Evolutionary conservation across 441 rosid genomes (phyloP).

Genomic region (Jatropha multifida): DNA sequence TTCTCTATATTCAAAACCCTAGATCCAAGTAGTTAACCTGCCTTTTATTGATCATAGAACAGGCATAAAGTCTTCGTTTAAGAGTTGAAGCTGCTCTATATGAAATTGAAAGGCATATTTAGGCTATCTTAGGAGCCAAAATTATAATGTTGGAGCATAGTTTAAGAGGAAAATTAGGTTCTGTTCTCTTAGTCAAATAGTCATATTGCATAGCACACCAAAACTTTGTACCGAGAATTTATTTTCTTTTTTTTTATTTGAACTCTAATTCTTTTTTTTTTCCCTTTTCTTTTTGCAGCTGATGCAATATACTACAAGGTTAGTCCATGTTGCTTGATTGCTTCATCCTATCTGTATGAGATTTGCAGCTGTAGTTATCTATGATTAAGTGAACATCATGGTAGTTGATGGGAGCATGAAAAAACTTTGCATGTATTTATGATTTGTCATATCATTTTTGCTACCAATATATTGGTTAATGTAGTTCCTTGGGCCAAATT

Average conservation of each 20-base stretch:
- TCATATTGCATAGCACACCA: background rate
- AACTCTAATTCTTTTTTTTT: slow-evolving; percentile 25
- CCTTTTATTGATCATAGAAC: background rate
- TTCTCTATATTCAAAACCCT: background rate
- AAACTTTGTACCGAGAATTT: background rate
- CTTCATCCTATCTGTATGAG: background rate
- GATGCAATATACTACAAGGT: slow-evolving; percentile 77
- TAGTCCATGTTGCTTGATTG: slow-evolving; percentile 23
- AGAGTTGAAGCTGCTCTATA: background rate
- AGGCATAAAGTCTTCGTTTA: background rate
- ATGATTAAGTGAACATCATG: background rate
- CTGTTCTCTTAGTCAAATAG: background rate
- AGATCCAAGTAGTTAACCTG: background rate
- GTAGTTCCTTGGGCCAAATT: slow-evolving; percentile 10
- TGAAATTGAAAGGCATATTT: background rate
- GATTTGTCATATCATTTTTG: background rate
- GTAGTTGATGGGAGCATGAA: background rate
- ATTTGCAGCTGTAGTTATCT: background rate
- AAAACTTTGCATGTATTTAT: background rate
- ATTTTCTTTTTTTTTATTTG: slow-evolving; percentile 7
- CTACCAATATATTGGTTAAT: background rate
- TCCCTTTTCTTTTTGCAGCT: slow-evolving; percentile 47
- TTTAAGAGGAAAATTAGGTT: background rate
- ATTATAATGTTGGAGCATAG: background rate
- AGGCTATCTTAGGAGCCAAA: background rate